Conservation (phyloP, 768 basidiomycete genomes). For the Lactarius trivialis region DNA sequence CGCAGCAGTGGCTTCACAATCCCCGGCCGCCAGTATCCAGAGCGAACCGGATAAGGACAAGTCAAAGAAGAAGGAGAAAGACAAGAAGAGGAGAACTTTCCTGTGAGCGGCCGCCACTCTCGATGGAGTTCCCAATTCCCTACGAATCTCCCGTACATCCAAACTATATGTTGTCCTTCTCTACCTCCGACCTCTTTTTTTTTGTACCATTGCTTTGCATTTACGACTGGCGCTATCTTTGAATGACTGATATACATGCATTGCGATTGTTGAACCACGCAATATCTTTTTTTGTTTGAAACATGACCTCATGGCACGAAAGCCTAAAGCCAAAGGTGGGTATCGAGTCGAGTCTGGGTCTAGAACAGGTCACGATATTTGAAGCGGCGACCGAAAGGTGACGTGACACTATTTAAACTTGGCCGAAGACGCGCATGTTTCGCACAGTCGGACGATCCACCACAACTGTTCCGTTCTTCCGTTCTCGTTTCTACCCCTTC, state of each 20-base stretch:
- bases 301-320: neutral
- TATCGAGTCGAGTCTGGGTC: slow-evolving; percentile 10
- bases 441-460: slow-evolving; percentile 16
- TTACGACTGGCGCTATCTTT: slow-evolving; percentile 6
- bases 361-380: slow-evolving; percentile 28
- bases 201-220: slow-evolving; percentile 4
- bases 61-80: slow-evolving; percentile 49
- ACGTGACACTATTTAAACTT: slow-evolving; percentile 37
- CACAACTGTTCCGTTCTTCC: slow-evolving; percentile 21
- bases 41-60: slow-evolving; percentile 45
- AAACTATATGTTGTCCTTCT: neutral
- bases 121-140: neutral
- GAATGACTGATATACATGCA: slow-evolving; percentile 5
- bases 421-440: neutral
- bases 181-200: neutral
- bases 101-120: slow-evolving; percentile 23
- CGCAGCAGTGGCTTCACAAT: slow-evolving; percentile 33
- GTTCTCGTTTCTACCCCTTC: slow-evolving; percentile 18
- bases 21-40: slow-evolving; percentile 48
- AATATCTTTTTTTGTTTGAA: neutral
- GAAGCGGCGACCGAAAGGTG: slow-evolving; percentile 45
- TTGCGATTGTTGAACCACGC: neutral
- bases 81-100: slow-evolving; percentile 53
- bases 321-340: slow-evolving; percentile 13
- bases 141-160: neutral